A percentile compares a stretch with the other conserved stretches of the same genome.
Conservation (phyloP, 2,329 filamentous ascomycete species). For the Aspergillus jensenii region DNA sequence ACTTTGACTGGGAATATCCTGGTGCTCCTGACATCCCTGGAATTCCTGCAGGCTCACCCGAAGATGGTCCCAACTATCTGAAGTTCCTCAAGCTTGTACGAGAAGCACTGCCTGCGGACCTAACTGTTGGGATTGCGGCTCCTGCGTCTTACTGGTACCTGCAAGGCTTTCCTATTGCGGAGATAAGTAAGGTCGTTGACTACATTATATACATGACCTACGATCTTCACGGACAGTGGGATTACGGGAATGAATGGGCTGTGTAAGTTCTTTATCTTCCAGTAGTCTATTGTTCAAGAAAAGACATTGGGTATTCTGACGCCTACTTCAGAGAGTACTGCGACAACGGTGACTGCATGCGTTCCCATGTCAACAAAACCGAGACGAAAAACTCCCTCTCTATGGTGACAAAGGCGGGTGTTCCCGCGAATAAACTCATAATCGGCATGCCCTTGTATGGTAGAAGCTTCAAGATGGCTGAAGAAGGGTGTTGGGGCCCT, state of each 20-base stretch:
- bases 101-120: constrained; percentile 16
- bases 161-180: constrained; percentile 15
- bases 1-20: constrained; percentile 18
- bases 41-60: constrained; percentile 28
- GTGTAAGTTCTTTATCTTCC: background rate
- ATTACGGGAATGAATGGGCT: background rate
- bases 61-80: constrained; percentile 37
- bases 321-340: background rate
- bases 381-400: background rate
- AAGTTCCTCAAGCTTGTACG: constrained; percentile 26
- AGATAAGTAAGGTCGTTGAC: constrained; percentile 14
- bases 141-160: constrained; percentile 33
- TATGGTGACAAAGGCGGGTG: constrained; percentile 7
- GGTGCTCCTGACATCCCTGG: constrained; percentile 12
- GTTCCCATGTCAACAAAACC: constrained; percentile 8
- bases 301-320: too few species aligned
- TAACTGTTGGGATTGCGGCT: background rate
- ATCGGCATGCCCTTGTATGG: background rate
- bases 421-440: background rate
- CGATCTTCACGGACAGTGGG: constrained; percentile 18
- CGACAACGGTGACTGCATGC: constrained; percentile 2
- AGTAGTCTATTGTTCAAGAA: too few species aligned
- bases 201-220: constrained; percentile 23
- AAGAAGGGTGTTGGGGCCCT: background rate
- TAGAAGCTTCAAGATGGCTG: background rate